Percentiles rank a stretch among this genome's conserved stretches.
Conservation (phyloP, 1,284 basidiomycete genomes). For the Fistulina hepatica region DNA sequence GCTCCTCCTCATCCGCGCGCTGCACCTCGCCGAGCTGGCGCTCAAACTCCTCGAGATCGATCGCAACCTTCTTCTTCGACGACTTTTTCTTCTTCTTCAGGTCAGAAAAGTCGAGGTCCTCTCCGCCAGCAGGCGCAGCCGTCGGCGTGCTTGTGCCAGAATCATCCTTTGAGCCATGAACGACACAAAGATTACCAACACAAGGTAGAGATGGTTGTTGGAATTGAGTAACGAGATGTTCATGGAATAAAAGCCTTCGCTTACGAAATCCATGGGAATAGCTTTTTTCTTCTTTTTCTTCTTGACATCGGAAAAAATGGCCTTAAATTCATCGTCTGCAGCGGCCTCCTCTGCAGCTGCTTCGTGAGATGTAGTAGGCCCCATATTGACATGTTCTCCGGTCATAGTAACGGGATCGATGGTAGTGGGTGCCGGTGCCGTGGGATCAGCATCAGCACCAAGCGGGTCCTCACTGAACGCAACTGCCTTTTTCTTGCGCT, state of each 20-base stretch:
- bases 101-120: constrained; percentile 75
- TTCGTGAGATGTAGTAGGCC: constrained; percentile 40
- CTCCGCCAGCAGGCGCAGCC: constrained; percentile 29
- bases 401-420: constrained; percentile 57
- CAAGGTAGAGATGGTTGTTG: neutral
- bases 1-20: neutral
- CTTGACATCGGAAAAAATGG: constrained; percentile 82
- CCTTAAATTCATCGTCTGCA: constrained; percentile 65
- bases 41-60: constrained; percentile 79
- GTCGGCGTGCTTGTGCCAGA: constrained; percentile 55
- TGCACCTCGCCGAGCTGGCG: neutral
- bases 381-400: constrained; percentile 63
- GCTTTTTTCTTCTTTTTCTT: constrained; percentile 93
- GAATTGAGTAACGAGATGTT: neutral
- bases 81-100: constrained; percentile 81
- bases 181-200: too few relatives aligned
- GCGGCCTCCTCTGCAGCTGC: constrained; percentile 32
- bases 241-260: constrained; percentile 25
- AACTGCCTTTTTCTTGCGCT: constrained; percentile 78
- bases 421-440: constrained; percentile 57
- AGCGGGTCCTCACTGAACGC: constrained; percentile 78
- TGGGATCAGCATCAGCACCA: constrained; percentile 73
- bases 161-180: constrained; percentile 38
- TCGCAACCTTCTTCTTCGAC: constrained; percentile 64
- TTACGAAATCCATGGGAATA: constrained; percentile 72